Evolutionary conservation across 2,329 filamentous ascomycete genomes (phyloP), one percentile per base, ranked within the genome.

Genomic region (Pseudocercospora fijiensis): DNA sequence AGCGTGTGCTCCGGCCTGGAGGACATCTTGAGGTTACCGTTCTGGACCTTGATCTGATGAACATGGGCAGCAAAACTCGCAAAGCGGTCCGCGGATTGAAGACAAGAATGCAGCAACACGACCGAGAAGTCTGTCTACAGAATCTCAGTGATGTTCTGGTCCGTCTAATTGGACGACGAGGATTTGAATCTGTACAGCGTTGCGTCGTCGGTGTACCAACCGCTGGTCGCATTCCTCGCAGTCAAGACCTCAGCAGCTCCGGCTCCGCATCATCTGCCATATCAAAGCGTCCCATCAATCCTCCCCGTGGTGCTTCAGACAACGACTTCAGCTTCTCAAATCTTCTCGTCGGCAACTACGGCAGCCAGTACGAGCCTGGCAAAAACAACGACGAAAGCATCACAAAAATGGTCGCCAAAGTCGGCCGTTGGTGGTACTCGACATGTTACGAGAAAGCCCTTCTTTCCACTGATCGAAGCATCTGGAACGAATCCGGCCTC

Each of bases 371-470:
- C 51, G 66, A 64, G 22, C 60, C 68, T n/a, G 64, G 63, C 45
- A 75, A 76, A n/a, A 75, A 74, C 22, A 78, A 90, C 22, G 92
- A 96, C 69, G 91, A 92, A 73, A 89, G 87, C 69, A 96, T 98
- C 73, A 91, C 92, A 13, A 93, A 91, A 73, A 96, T 96, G 83
- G 92, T 98, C 22, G 90, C 92, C 16, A 89, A 88, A 67, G 94
- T 98, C 10, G 94, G 92, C 1, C 85, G 95, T 49, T 98, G 94
- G 92, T 99, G 95, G 95, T 98, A 96, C 78, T 90, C 87, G 9
- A 87, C 90, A 58, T 97, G 94, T 80, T 98, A 97, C 76, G 94
- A 97, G 78, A 78, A 83, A 64, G 76, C 80, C 30, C 70, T 82
- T 3, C 73, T 75, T 8, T 71, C 74, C 57, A 78, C 80, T 55